Evolutionary conservation across 202 grass and related monocot genomes (phyloP), one percentile per base, ranked within the genome.

Genomic region (Eragrostis tef): DNA sequence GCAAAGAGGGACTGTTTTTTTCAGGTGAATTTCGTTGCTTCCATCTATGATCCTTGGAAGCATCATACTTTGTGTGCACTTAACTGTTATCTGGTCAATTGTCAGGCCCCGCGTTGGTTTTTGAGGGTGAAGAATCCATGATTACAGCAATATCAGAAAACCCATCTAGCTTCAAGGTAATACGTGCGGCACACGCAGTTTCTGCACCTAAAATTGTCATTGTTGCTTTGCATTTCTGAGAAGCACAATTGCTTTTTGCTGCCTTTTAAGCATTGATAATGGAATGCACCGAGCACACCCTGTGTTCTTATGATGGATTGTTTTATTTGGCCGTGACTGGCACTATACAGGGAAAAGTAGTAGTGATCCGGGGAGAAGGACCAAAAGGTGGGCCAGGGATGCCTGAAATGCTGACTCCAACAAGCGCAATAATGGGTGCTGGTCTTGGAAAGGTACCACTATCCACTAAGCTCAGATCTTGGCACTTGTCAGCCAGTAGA

Each of bases 341-440:
- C 64, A 63, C 26, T 70, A 62, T 70, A 62, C 77, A 98, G 92
- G 87, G 88, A 5, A 95, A 91, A 66, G 95, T 98, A 57, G 88
- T 98, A 17, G 90, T 98, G 63, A 98, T 98, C 54, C 81, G 92
- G 83, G 92, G 95, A 78, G 95, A 98, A 88, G 90, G 95, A 69
- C 92, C 95, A 31, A 98, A 95, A 85, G 95, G 95, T 4, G 92
- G 95, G 41, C 95, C 95, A 54, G 95, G 95, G 76, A 98, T 98
- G 95, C 92, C 90, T 85, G 95, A 98, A 93, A 98, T 98, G 95
- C 67, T 98, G 80, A 98, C 95, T 73, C 95, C 95, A 82, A 98
- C 95, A 61, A 98, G 95, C 51, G 92, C 92, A 76, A 94, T 98
- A 78, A 95, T 98, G 95, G 95, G 95, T 80, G 95, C 92, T 85